These are phyloP conservation scores for Rasamsonia emersonii DNA, from an alignment of 2,329 filamentous ascomycete species.

Conservation along the genomic window DNA sequence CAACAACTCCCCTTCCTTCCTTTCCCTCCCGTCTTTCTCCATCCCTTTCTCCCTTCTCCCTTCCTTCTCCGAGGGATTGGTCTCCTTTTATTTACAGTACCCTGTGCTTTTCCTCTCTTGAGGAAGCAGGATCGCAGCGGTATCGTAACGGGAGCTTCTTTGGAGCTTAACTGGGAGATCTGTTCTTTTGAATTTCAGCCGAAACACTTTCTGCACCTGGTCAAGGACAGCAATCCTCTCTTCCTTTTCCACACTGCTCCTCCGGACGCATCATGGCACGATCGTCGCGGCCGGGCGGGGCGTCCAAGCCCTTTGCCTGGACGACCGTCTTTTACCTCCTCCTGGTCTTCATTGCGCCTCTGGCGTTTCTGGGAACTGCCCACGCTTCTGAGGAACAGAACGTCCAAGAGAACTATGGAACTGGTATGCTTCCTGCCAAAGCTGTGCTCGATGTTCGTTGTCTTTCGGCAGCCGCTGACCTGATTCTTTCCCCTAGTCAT, in stretches of 20 bases:
- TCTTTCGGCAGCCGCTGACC: conserved; percentile 9
- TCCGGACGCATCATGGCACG: conserved; percentile 45
- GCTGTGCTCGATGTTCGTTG: not conserved
- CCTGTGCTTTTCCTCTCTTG: conserved; percentile 5
- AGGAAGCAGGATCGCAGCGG: not conserved
- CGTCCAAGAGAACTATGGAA: conserved; percentile 65
- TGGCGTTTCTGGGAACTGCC: conserved; percentile 70
- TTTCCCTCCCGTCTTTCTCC: conserved; percentile 14
- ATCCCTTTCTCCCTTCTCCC: conserved; percentile 11
- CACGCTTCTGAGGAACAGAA: conserved; percentile 62
- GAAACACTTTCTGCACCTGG: not conserved
- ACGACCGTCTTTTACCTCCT: conserved; percentile 85
- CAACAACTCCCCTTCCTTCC: conserved; percentile 11
- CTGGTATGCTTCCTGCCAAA: conserved; percentile 38
- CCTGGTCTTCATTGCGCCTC: conserved; percentile 73
- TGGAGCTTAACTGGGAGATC: not conserved
- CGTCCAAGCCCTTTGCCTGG: conserved; percentile 70
- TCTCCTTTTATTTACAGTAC: conserved; percentile 2
- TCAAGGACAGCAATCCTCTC: conserved; percentile 7
- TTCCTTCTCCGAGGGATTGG: conserved; percentile 3
- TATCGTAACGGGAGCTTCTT: not conserved
- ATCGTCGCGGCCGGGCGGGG: conserved; percentile 49
- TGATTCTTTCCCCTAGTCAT: conserved; percentile 56
- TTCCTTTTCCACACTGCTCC: conserved; percentile 1
- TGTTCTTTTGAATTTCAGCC: too few relatives aligned